Evolutionary conservation across 1,284 basidiomycete species (phyloP).

Genomic region (Veloporphyrellus conicus): DNA sequence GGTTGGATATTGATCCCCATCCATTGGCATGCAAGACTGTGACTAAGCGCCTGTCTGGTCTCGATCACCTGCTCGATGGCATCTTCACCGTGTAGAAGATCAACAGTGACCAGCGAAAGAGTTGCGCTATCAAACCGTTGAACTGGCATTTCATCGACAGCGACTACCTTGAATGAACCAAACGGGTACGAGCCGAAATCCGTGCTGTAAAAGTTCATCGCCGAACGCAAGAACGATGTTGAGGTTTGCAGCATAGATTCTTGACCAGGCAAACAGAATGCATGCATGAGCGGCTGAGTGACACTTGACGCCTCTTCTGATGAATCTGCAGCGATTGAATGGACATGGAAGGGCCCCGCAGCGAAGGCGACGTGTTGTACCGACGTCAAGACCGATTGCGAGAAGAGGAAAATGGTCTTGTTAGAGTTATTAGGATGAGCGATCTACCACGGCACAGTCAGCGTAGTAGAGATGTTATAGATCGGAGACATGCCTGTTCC

Average conservation of each 20-base stretch:
- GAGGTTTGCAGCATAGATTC: constrained; percentile 67
- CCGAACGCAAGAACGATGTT: constrained; percentile 75
- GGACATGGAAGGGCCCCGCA: constrained; percentile 88
- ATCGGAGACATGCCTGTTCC: constrained; percentile 67
- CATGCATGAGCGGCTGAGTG: constrained; percentile 84
- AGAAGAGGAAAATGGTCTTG: constrained; percentile 93
- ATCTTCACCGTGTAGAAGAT: constrained; percentile 83
- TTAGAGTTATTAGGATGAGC: constrained; percentile 91
- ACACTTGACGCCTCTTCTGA: constrained; percentile 60
- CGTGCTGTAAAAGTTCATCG: constrained; percentile 88
- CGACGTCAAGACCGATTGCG: constrained; percentile 84
- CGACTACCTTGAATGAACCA: constrained; percentile 92
- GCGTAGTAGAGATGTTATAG: constrained; percentile 8
- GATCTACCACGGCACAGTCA: constrained; percentile 49
- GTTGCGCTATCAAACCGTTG: constrained; percentile 84
- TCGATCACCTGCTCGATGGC: constrained; percentile 94
- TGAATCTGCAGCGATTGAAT: constrained; percentile 64
- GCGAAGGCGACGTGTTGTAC: constrained; percentile 96
- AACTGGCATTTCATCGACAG: constrained; percentile 83
- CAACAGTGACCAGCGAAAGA: constrained; percentile 75
- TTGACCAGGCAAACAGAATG: constrained; percentile 89
- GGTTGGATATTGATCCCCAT: constrained; percentile 95
- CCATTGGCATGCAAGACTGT: constrained; percentile 95
- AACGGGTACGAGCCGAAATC: constrained; percentile 98
- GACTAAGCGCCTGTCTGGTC: constrained; percentile 80